Evolutionary conservation across 495 filamentous ascomycete genomes (phyloP).

Genomic region (Pyrenopolyporus hunteri): DNA sequence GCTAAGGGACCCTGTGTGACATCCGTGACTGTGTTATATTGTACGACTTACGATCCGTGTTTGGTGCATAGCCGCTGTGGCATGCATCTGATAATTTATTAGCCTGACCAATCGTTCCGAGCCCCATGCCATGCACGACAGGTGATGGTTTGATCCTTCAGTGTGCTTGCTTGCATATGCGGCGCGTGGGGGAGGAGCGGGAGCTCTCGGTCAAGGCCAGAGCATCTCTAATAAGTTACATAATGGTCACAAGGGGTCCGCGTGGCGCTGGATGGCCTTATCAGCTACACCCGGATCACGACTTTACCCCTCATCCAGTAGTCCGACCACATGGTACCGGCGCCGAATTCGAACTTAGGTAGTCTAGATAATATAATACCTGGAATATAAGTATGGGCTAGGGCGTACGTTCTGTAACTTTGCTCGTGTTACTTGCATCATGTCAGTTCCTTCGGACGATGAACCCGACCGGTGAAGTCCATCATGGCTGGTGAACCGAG

Average conservation of each 20-base stretch:
- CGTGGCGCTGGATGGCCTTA: slow-evolving; percentile 33
- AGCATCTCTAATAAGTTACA: slow-evolving; percentile 27
- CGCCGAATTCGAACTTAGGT: neutral
- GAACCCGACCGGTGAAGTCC: neutral
- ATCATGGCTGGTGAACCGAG: slow-evolving; percentile 31
- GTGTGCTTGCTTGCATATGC: slow-evolving; percentile 8
- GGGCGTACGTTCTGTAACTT: neutral
- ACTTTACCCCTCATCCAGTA: slow-evolving; percentile 38
- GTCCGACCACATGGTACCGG: slow-evolving; percentile 29
- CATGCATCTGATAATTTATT: slow-evolving; percentile 13
- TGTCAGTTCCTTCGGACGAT: slow-evolving; percentile 1
- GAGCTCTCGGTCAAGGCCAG: neutral
- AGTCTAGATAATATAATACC: neutral
- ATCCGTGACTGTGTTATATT: slow-evolving; percentile 1
- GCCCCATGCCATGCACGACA: slow-evolving; percentile 15
- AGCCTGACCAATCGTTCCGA: slow-evolving; percentile 21
- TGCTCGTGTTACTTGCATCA: neutral
- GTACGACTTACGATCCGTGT: slow-evolving; percentile 1
- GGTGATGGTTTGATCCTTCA: slow-evolving; percentile 23
- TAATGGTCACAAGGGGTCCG: slow-evolving; percentile 23
- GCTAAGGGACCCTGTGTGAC: neutral
- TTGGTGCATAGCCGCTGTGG: slow-evolving; percentile 33
- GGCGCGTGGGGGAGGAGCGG: slow-evolving; percentile 28
- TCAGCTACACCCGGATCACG: slow-evolving; percentile 18
- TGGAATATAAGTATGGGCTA: slow-evolving; percentile 4